Base-by-base conservation (phyloP, 148 eudicot species). In the Simmondsia chinensis region DNA sequence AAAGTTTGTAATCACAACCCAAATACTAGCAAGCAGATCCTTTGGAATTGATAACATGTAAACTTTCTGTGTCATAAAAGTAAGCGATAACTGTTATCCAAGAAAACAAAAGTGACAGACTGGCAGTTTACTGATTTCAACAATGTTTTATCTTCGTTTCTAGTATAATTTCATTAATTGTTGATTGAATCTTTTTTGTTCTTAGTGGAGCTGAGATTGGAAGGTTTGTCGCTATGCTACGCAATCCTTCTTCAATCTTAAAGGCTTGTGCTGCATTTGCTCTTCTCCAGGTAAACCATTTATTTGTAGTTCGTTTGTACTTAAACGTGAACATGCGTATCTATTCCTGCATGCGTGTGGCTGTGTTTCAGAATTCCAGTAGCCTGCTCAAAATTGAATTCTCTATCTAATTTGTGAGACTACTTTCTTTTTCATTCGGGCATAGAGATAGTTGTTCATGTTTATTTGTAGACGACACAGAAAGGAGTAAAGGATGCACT, bases 201-300 rank as follows among this genome's bases (percentile, higher is more conserved):
- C 33, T 30, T 70, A 91, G 97, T 61, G 94, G 87, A 40, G 80
- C 93, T 33, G 97, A 91, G 65, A 76, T 91, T 28, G 94, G 95
- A 64, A 72, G 97, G 39, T 91, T 91, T 29, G 76, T 91, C 17
- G 14, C 66, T 42, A 85, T 85, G 95, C 76, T 91, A 28, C 77
- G 94, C 17, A 85, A 85, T 46, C 76, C 74, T 19, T 72, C 73
- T 61, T 57, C 85, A 33, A 59, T 63, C 53, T 70, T 84, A 41
- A 81, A 76, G 64, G 65, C 75, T 30, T 89, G 88, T 58, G 87
- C 95, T 45, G 82, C 82, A 20, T 85, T 91, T 66, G 97, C 95
- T 33, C 88, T 81, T 55, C 78, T 84, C 54, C 97, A 84, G 97
- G 95, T 81, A 56, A 36, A 41, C 20, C 20, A 14, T 34, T 18